These are phyloP conservation scores for Hypoxylon fragiforme DNA, from an alignment of 495 filamentous ascomycete species.

Conservation along the genomic window DNA sequence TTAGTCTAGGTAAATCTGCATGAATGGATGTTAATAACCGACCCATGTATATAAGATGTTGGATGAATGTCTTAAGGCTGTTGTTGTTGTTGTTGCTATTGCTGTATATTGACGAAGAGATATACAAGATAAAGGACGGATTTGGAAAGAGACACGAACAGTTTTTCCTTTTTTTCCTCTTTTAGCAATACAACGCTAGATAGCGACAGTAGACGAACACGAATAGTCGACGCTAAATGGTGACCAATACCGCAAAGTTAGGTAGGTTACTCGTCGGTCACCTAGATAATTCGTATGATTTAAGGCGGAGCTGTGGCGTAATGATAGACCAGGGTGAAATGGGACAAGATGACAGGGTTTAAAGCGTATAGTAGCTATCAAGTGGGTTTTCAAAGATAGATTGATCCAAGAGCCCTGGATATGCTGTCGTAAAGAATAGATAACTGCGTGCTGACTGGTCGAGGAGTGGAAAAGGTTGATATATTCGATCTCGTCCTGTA, in stretches of 20 bases:
- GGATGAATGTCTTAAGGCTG: not conserved
- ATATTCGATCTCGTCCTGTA: conserved; percentile 27
- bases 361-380: conserved; percentile 15
- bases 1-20: conserved; percentile 4
- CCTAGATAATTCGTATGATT: conserved; percentile 2
- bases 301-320: conserved; percentile 2
- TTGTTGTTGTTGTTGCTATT: not conserved
- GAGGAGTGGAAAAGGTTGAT: conserved; percentile 24
- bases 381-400: conserved; percentile 5
- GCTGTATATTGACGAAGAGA: conserved; percentile 3
- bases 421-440: conserved; percentile 19
- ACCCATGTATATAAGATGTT: not conserved
- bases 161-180: too few relatives aligned
- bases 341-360: conserved; percentile 17
- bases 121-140: conserved; percentile 2
- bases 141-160: conserved; percentile 13
- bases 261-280: conserved; percentile 1
- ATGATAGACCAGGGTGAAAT: too few relatives aligned
- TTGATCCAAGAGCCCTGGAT: conserved; percentile 6
- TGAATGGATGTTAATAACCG: conserved; percentile 7
- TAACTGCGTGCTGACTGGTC: conserved; percentile 15
- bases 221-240: not conserved
- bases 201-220: not conserved
- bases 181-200: not conserved
- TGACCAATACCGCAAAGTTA: not conserved